Conservation (phyloP, 305 asterid genomes). For the Fraxinus latifolia region DNA sequence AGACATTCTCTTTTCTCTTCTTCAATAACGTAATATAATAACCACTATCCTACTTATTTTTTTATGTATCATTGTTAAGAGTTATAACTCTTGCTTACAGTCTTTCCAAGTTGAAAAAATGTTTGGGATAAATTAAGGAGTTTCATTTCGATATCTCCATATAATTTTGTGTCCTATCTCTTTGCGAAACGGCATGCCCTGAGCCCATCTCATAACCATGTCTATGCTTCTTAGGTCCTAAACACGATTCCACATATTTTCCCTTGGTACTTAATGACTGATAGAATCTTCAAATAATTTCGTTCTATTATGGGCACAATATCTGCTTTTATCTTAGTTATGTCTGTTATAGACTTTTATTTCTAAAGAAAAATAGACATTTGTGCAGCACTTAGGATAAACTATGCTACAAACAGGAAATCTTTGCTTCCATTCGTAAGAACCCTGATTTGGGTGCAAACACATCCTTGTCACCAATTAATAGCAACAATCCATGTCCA, state of each 20-base stretch:
- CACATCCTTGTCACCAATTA: neutral
- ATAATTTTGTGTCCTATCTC: neutral
- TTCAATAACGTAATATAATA: neutral
- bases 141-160: neutral
- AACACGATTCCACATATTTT: neutral
- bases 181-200: neutral
- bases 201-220: neutral
- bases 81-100: neutral
- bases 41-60: neutral
- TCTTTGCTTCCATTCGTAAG: neutral
- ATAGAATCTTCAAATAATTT: neutral
- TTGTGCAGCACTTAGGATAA: neutral
- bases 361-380: neutral
- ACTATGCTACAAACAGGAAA: neutral
- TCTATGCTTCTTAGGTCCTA: neutral
- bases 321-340: neutral
- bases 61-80: neutral
- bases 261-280: neutral
- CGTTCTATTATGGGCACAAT: neutral
- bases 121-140: neutral
- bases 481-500: neutral
- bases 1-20: neutral
- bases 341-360: neutral
- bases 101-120: neutral
- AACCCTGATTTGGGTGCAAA: neutral